Evolutionary conservation across 805 yeast species (phyloP).

Genomic region (Pichia occidentalis): DNA sequence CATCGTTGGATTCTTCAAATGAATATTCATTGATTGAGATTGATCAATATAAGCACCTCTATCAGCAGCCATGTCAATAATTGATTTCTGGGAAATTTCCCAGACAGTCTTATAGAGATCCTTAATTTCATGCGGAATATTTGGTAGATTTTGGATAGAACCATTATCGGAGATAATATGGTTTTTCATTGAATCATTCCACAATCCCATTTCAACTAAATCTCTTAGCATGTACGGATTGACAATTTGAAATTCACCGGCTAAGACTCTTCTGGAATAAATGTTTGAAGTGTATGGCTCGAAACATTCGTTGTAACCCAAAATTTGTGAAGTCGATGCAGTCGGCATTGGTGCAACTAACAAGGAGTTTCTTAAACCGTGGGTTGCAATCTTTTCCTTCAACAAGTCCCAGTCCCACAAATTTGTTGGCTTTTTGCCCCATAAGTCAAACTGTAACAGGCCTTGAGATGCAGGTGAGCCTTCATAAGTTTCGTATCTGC

Average conservation of each 20-base stretch:
- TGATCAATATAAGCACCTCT: slow-evolving; percentile 82
- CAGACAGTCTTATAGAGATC: slow-evolving; percentile 53
- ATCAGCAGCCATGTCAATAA: slow-evolving; percentile 63
- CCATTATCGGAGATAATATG: slow-evolving; percentile 51
- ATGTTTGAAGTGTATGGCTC: slow-evolving; percentile 60
- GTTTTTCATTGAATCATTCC: slow-evolving; percentile 54
- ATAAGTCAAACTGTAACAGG: slow-evolving; percentile 48
- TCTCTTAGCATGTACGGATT: slow-evolving; percentile 53
- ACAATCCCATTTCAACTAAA: slow-evolving; percentile 50
- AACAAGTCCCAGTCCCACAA: slow-evolving; percentile 54
- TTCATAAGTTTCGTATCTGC: slow-evolving; percentile 43
- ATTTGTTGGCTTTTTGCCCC: slow-evolving; percentile 54
- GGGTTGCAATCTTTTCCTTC: slow-evolving; percentile 40
- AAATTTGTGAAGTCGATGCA: slow-evolving; percentile 58
- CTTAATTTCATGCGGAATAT: slow-evolving; percentile 48
- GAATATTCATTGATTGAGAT: slow-evolving; percentile 90
- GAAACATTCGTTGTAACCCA: slow-evolving; percentile 57
- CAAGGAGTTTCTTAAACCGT: slow-evolving; percentile 52
- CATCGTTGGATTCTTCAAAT: slow-evolving; percentile 90
- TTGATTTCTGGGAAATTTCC: slow-evolving; percentile 54
- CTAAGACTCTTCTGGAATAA: slow-evolving; percentile 55
- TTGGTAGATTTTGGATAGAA: slow-evolving; percentile 48
- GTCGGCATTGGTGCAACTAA: slow-evolving; percentile 64
- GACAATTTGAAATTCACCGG: slow-evolving; percentile 60
- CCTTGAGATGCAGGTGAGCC: slow-evolving; percentile 60